Evolutionary conservation across 345 rosid species (phyloP), one percentile per base, ranked within the genome.

Genomic region (Euphorbia tirucalli): DNA sequence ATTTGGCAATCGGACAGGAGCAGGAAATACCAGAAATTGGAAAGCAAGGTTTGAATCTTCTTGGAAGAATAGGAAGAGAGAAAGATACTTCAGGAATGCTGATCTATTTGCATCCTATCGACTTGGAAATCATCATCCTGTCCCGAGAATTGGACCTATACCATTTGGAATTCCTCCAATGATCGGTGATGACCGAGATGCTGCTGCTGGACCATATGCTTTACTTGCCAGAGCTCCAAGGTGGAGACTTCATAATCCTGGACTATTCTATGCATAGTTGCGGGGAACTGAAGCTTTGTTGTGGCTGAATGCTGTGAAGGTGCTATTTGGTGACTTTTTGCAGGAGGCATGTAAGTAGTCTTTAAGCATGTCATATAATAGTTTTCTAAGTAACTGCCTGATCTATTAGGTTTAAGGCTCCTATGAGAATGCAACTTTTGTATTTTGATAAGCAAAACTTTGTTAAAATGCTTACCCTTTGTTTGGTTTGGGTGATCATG

Each of bases 31-130:
- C 18, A 39, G 30, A 71, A 64, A 77, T 61, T 89, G 95, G 96
- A 90, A 89, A 79, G 30, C 28, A 3, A 68, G 19, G 48, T 91
- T 81, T 79, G 73, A 59, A 77, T 18, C 35, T 1, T 31, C 13
- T 54, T 85, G 87, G 91, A 82, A 66, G 81, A 77, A 65, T 69
- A 62, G 31, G 41, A 71, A 48, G 66, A 70, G 54, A 32, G 22
- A 3, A 50, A 50, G 4, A 1, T 1, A 2, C 21, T 2, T 72
- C 27, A 66, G 74, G 46, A 66, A 25, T 32, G 24, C 39, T 43
- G 1, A 49, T 8, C 28, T 9, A 68, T 71, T 68, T 18, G 35
- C 70, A 14, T 86, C 61, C 54, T 37, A 18, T 64, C 86, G 78
- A 8, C 54, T 74, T 4, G 69, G 71, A 32, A 2, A 35, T 35